Base-by-base conservation (phyloP, 306 rosid species). In the Macrotyloma uniflorum region DNA sequence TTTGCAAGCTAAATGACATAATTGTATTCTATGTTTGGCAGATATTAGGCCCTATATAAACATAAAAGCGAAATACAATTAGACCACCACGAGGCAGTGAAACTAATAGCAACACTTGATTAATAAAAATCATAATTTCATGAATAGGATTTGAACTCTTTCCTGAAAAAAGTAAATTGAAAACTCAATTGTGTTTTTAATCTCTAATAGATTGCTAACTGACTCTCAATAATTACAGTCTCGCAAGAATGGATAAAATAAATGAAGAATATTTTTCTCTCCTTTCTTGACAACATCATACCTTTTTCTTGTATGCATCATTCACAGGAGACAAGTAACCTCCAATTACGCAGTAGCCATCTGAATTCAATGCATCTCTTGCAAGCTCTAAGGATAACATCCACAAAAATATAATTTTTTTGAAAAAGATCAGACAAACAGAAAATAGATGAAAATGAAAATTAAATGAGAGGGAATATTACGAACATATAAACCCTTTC, bases 241-340 rank as follows among this genome's bases (percentile, higher is more conserved):
- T n/a, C 2, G 33, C 32, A 54, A 38, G 22, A 32, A 50, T 51
- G 50, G 15, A 72, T 49, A 40, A 58, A 19, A 49, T 14, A 77
- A 24, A 80, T 63, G 51, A 30, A 67, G 32, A 30, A 23, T 65
- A 13, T 30, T 49, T 74, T 47, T 20, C 46, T 70, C 78, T 64
- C 42, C n/a, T 64, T 78, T 32, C 24, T 51, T 18, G 62, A 64
- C 14, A 65, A 46, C 61, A 8, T 42, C 82, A 47, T 88, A 95
- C 99, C 92, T 40, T 85, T 88, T 93, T 95, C 81, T 93, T 84
- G 91, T 93, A 95, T 32, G 98, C 97, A 83, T 91, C 93, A 81
- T 95, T 95, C 81, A 95, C 99, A 43, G 98, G 97, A 49, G 97
- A 95, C 90, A 93, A 84, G 74, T 93, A 95, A 76, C 87, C 98